A percentile compares a stretch with the other conserved stretches of the same genome.
Conservation (phyloP, 805 yeast species). For the Starmera dryadoides region DNA sequence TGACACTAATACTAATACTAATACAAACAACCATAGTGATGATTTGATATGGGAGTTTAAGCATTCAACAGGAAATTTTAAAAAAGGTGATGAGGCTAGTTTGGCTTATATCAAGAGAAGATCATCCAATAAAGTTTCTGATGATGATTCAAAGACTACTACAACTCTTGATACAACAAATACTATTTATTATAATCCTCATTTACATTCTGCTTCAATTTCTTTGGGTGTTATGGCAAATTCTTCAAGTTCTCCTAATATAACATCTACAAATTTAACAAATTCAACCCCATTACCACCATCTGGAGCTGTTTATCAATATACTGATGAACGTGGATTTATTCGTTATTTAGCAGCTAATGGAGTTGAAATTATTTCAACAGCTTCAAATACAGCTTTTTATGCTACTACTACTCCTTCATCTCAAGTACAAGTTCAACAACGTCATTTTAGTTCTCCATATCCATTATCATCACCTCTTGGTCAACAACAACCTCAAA, state of each 20-base stretch:
- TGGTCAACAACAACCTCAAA: constrained; percentile 13
- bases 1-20: constrained; percentile 3
- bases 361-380: background rate
- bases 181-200: background rate
- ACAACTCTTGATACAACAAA: background rate
- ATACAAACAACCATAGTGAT: constrained; percentile 5
- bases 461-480: background rate
- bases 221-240: background rate
- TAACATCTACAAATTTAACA: background rate
- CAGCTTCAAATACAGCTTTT: background rate
- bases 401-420: too few species aligned
- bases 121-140: constrained; percentile 12
- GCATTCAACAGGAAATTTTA: constrained; percentile 65
- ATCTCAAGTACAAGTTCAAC: too few species aligned
- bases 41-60: constrained; percentile 66
- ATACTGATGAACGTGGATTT: background rate
- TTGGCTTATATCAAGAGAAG: constrained; percentile 65
- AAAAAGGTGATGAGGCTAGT: constrained; percentile 62
- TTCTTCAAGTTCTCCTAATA: background rate
- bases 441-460: background rate
- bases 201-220: background rate
- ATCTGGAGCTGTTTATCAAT: background rate
- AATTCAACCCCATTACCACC: background rate
- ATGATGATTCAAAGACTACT: constrained; percentile 11
- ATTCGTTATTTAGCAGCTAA: background rate